These are phyloP conservation scores for Volvox africanus DNA, from an alignment of 139 green algal genomes.

Conservation along the genomic window DNA sequence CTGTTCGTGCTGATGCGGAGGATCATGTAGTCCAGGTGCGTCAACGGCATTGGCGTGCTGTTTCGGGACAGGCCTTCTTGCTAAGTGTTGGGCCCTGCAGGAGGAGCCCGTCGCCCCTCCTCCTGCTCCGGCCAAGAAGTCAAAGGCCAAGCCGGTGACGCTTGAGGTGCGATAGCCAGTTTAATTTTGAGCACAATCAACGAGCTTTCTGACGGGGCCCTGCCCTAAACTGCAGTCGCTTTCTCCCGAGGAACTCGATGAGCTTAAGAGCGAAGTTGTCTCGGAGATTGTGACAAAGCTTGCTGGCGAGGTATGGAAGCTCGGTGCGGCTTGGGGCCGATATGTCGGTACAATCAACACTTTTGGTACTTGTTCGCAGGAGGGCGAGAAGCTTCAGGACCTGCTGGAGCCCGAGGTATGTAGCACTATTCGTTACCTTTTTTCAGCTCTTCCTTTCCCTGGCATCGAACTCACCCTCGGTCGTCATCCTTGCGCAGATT, in stretches of 20 bases:
- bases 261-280: slow-evolving; percentile 70
- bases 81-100: not conserved
- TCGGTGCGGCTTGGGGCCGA: not conserved
- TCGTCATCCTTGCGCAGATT: slow-evolving; percentile 55
- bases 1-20: slow-evolving; percentile 33
- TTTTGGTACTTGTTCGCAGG: slow-evolving; percentile 34
- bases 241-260: slow-evolving; percentile 62
- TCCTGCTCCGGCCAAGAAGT: slow-evolving; percentile 28
- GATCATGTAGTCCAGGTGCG: not conserved
- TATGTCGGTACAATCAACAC: slow-evolving; percentile 41
- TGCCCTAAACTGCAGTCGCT: slow-evolving; percentile 34
- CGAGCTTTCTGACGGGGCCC: not conserved
- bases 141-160: not conserved
- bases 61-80: not conserved
- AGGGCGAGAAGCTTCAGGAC: slow-evolving; percentile 53
- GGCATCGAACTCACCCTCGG: not conserved
- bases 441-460: not conserved
- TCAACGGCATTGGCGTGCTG: not conserved
- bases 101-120: slow-evolving; percentile 23
- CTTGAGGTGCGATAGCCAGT: slow-evolving; percentile 31
- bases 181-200: not conserved
- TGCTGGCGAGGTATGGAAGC: slow-evolving; percentile 56
- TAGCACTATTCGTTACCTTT: not conserved
- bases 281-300: slow-evolving; percentile 68
- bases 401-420: slow-evolving; percentile 63